Evolutionary conservation across 805 yeast genomes (phyloP), one percentile per base, ranked within the genome.

Genomic region (Debaryomyces maramus): DNA sequence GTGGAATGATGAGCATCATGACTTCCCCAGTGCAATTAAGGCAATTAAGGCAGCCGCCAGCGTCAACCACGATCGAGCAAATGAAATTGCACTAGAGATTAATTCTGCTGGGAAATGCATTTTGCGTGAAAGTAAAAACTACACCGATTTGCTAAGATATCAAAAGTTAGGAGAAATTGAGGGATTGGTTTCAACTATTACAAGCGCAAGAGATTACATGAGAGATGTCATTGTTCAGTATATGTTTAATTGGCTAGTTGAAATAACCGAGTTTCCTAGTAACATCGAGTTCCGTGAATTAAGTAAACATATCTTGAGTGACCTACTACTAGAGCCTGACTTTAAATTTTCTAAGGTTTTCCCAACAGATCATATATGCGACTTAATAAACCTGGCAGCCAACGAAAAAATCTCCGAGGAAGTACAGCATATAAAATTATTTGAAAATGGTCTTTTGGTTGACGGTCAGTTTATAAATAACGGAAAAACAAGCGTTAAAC

Each of bases 1-100:
- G n/a, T 86, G 90, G 85, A 86, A 86, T 56, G 95, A 86, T 53
- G 93, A 86, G 51, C 72, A 69, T 47, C 93, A 86, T 52, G 76
- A 78, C 50, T 77, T 73, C 47, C 65, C 71, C 2, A 76, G 78
- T 41, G 86, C 86, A 1, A 67, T 65, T 13, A 56, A 60, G 9
- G 78, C 80, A 3, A 68, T 81, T 26, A 48, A 48, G 4, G 55
- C 56, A 2, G 71, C 71, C 1, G 52, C 63, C 0, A 64, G 59
- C 0, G 52, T 47, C 8, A 41, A 50, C 11, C 53, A 49, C 3
- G 42, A 33, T 1, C 48, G 46, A 15, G 75, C 78, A 1, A 49
- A 61, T 34, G 47, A 40, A 14, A 43, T 67, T 3, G 75, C 86
- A 0, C 54, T 62, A 1, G 60, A 61, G 11, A 72, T 83, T 36